Evolutionary conservation across 192 early-diverging fungal genomes (phyloP).

Genomic region (Podila clonocystis): DNA sequence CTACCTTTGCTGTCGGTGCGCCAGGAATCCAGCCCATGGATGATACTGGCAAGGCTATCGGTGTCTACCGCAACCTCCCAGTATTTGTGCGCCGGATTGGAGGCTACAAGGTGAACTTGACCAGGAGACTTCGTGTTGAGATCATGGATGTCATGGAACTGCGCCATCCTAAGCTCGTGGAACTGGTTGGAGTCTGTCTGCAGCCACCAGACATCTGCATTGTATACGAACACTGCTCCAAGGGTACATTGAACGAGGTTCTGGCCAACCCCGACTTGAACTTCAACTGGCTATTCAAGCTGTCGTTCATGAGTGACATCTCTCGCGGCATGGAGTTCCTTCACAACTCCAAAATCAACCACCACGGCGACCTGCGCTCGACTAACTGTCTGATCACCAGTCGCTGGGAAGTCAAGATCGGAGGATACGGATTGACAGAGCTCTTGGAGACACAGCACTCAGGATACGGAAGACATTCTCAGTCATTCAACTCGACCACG

Average conservation of each 20-base stretch:
- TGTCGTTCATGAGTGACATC: constrained; percentile 58
- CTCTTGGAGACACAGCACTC: constrained; percentile 32
- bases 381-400: constrained; percentile 51
- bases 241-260: constrained; percentile 52
- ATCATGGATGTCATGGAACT: constrained; percentile 53
- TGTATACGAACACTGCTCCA: constrained; percentile 57
- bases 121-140: constrained; percentile 26
- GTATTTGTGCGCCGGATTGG: constrained; percentile 51
- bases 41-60: constrained; percentile 33
- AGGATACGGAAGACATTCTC: constrained; percentile 2
- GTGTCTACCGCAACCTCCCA: constrained; percentile 44
- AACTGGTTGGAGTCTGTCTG: constrained; percentile 52
- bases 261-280: constrained; percentile 53
- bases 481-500: no score
- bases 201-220: constrained; percentile 49
- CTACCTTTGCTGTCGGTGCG: constrained; percentile 37
- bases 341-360: constrained; percentile 53
- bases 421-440: constrained; percentile 50
- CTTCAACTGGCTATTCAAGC: constrained; percentile 56
- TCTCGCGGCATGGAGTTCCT: constrained; percentile 57
- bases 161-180: constrained; percentile 54
- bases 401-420: constrained; percentile 58
- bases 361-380: constrained; percentile 52
- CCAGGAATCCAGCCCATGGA: constrained; percentile 45
- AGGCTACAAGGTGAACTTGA: constrained; percentile 32